These are phyloP conservation scores for Dendrobium chrysotoxum DNA, from an alignment of 106 monocot species.

Conservation along the genomic window DNA sequence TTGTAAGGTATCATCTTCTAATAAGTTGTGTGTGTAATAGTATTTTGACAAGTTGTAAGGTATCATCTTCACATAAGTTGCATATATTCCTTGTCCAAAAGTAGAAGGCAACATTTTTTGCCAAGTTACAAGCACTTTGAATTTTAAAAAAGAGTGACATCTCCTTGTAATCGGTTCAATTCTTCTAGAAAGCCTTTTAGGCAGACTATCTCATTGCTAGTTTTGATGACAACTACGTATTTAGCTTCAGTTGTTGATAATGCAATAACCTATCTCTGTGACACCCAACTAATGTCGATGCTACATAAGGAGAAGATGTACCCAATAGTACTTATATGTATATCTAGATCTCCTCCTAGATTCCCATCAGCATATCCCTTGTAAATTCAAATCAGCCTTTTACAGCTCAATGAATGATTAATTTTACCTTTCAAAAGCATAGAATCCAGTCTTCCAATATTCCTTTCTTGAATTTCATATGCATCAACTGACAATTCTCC, in stretches of 20 bases:
- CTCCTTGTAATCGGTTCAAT: neutral
- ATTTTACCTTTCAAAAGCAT: neutral
- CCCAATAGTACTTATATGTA: neutral
- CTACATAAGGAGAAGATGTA: conserved; percentile 7
- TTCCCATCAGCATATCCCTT: conserved; percentile 10
- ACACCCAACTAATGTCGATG: conserved; percentile 3
- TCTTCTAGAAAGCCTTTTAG: conserved; percentile 1
- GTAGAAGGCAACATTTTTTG: neutral
- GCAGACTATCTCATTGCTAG: conserved; percentile 11
- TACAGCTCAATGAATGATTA: conserved; percentile 7
- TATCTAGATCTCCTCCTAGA: conserved; percentile 12
- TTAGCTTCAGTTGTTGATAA: neutral
- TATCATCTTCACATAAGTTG: neutral
- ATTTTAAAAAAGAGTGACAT: neutral
- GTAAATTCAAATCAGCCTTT: neutral
- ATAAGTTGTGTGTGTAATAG: neutral
- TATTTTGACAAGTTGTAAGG: too few species aligned
- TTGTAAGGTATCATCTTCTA: neutral
- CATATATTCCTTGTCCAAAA: neutral
- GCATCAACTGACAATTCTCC: neutral
- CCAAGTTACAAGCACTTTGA: neutral
- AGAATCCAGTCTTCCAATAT: conserved; percentile 8
- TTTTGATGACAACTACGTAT: neutral
- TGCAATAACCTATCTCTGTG: neutral
- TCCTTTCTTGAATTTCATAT: neutral